Evolutionary conservation across 73 alveolate species (phyloP), one percentile per base, ranked within the genome.

Genomic region (Tetrahymena elliotti): DNA sequence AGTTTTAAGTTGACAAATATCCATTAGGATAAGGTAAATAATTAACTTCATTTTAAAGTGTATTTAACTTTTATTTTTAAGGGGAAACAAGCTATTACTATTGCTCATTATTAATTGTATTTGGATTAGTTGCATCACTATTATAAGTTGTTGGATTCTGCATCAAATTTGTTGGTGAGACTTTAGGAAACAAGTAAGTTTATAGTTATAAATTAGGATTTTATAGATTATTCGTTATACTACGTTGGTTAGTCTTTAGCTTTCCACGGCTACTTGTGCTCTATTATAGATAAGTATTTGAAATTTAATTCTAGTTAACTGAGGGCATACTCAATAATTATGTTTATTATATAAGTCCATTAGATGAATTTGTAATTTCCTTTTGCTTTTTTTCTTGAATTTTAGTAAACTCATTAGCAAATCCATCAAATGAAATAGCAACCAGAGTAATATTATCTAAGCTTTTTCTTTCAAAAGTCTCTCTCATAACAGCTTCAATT

Each of bases 401-500:
- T 31, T 68, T 68, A 68, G n/a, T 10, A 68, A 68, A 68, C 20
- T n/a, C 36, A 10, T n/a, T 68, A 18, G 88, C 88, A 68, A 84
- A 84, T 4, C 37, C 11, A 2, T 84, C 94, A 84, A 84, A 84
- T 27, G 94, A 38, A 84, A 84, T 84, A 33, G 82, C 83, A 10
- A 84, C 94, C 22, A 84, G 20, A 13, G 99, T 98, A 40, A 98
- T 97, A 94, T 98, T 98, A 94, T 98, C 99, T 83, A 97, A 95
- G 38, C 98, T 94, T 95, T 98, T 95, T 94, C 99, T 97, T 84
- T 93, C 96, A 96, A 98, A 94, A 2, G 99, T 93, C 38, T 97
- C 93, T 92, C 98, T 97, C 83, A 98, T 94, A 38, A 98, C 97
- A 54, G 96, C 97, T 95, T 98, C 99, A 20, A 98, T 99, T 36